phyloP scores from a whole-genome alignment of 345 rosid genomes.

The Arabidopsis arenosa region DNA sequence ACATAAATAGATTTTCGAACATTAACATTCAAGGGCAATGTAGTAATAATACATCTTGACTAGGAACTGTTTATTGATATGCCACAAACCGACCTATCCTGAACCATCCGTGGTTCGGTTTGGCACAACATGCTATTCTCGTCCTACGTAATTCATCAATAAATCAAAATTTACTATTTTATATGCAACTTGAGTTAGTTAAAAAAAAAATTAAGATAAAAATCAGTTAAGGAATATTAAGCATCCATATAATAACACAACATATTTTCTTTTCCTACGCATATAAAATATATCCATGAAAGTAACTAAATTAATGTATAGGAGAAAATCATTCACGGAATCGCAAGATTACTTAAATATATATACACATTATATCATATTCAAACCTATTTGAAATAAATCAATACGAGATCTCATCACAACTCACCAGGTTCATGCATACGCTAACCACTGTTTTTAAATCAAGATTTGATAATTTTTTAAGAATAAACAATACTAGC shows the following conservation, averaged over 20 bases:
- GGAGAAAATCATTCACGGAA: background rate
- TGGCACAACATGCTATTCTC: background rate
- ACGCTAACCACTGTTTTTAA: background rate
- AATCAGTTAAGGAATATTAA: too few species aligned
- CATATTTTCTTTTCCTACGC: background rate
- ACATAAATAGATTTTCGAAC: conserved; percentile 22
- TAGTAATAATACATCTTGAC: background rate
- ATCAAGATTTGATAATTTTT: background rate
- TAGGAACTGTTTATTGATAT: background rate
- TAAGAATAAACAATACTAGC: background rate
- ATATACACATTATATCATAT: background rate
- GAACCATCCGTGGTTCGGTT: conserved; percentile 20
- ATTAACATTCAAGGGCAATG: background rate
- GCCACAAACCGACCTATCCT: conserved; percentile 24
- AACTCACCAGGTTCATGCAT: conserved; percentile 36
- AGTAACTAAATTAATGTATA: background rate
- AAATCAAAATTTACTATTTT: background rate
- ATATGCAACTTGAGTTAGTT: background rate
- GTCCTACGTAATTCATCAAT: background rate
- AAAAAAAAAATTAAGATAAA: background rate
- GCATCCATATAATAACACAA: background rate
- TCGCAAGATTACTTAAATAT: background rate
- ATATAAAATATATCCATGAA: background rate
- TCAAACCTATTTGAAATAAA: background rate
- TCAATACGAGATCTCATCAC: conserved; percentile 22